Evolutionary conservation across 2,329 filamentous ascomycete genomes (phyloP).

Genomic region (Pseudodiploospora longispora): DNA sequence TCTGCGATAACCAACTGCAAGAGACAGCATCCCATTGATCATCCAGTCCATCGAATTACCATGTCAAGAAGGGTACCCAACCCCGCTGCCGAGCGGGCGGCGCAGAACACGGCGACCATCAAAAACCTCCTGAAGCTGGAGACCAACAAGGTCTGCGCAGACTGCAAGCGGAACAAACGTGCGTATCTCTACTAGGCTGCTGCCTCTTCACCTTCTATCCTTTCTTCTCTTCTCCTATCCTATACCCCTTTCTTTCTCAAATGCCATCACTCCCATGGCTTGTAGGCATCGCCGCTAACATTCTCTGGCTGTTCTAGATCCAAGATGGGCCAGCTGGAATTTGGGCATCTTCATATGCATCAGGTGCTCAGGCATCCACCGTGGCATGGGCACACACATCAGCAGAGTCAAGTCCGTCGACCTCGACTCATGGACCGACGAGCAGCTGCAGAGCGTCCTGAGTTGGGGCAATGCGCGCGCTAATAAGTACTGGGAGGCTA

Average conservation of each 20-base stretch:
- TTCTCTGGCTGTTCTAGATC: conserved; percentile 50
- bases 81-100: conserved; percentile 76
- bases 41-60: conserved; percentile 13
- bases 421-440: conserved; percentile 96
- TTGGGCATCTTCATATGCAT: conserved; percentile 96
- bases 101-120: conserved; percentile 87
- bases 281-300: background rate
- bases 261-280: no score
- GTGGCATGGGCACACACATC: conserved; percentile 98
- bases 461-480: conserved; percentile 94
- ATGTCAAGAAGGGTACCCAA: conserved; percentile 78
- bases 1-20: no score
- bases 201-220: no score
- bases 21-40: background rate
- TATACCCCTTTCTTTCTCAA: no score
- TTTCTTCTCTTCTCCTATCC: no score
- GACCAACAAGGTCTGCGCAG: conserved; percentile 90
- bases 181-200: conserved; percentile 25
- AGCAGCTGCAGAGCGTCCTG: conserved; percentile 88
- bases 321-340: conserved; percentile 99
- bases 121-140: conserved; percentile 94
- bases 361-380: conserved; percentile 95
- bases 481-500: conserved; percentile 98
- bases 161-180: conserved; percentile 99
- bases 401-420: conserved; percentile 97